Base-by-base conservation (phyloP, 2,329 filamentous ascomycete species). In the Hymenoscyphus infarciens region DNA sequence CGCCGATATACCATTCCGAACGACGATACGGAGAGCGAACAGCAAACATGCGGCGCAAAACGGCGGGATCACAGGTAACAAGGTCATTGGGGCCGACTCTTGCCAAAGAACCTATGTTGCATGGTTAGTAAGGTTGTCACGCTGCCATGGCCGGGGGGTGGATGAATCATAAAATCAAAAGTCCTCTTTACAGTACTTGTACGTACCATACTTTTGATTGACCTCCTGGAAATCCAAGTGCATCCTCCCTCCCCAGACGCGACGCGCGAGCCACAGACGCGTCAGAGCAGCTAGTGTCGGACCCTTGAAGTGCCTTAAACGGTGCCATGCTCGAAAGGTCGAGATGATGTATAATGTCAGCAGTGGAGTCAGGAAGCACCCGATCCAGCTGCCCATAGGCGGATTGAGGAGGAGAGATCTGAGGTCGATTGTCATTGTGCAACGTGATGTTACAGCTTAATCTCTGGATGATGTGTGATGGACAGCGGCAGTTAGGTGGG, bases 1-100 rank as follows among this genome's bases (percentile, higher is more conserved):
- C 76, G 4, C 77, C 79, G 62, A 77, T 74, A 68, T 83, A 70
- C 64, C 66, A 71, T 11, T 62, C 57, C 5, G 65, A 67, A 52
- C 68, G 59, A 13, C 31, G 55, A 62, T 74, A 72, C 29, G 59
- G 42, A 15, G 69, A 71, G 8, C 69, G 63, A 10, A 64, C 66
- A n/a, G 67, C 62, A 22, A 56, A 57, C 57, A 71, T 60, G 15
- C 67, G 61, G 27, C 63, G 62, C 8, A 69, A 49, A 4, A 70
- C n/a, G 8, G 68, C 68, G 5, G 67, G 62, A 55, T 69, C 65
- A 22, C 65, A 63, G 13, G 68, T 70, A 11, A 71, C 31, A n/a
- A 72, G 63, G 13, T 65, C 56, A 63, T 72, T 70, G 0, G 70
- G 71, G 7, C 68, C 71, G 61, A 72, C 66, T 15, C 70, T 63